These are phyloP conservation scores for Saccharum officinarum DNA, from an alignment of 176 grass and related monocot genomes.

Conservation along the genomic window DNA sequence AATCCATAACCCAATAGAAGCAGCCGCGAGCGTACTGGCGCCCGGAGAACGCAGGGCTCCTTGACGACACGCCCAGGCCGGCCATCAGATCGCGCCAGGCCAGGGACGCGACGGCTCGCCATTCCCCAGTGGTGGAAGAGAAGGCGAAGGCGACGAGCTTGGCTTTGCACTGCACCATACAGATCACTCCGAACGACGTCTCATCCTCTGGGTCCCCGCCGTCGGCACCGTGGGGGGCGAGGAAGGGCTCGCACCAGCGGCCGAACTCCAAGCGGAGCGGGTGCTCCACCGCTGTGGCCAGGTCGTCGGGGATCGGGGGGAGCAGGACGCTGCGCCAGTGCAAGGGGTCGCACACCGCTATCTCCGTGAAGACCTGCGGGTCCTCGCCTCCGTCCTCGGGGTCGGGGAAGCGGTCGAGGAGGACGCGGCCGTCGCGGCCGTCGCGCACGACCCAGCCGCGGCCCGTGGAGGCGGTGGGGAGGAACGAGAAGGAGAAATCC, in stretches of 20 bases:
- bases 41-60: not conserved
- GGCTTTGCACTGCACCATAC: slow-evolving; percentile 35
- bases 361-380: slow-evolving; percentile 3
- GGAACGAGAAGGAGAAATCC: slow-evolving; percentile 46
- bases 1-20: slow-evolving; percentile 43
- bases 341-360: slow-evolving; percentile 46
- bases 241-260: slow-evolving; percentile 47
- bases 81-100: not conserved
- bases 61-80: not conserved
- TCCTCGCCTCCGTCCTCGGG: not conserved
- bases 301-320: slow-evolving; percentile 20
- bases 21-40: slow-evolving; percentile 20
- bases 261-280: slow-evolving; percentile 28
- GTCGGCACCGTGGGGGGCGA: not conserved
- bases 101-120: slow-evolving; percentile 27
- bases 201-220: slow-evolving; percentile 2
- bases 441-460: slow-evolving; percentile 34
- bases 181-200: slow-evolving; percentile 31
- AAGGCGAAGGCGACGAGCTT: slow-evolving; percentile 36
- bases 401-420: slow-evolving; percentile 32
- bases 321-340: slow-evolving; percentile 34
- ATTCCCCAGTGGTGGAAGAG: slow-evolving; percentile 14
- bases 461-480: slow-evolving; percentile 18
- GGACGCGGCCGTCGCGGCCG: slow-evolving; percentile 38
- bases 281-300: slow-evolving; percentile 36